phyloP scores from a whole-genome alignment of 148 eudicot species.

The Fallopia convolvulus region DNA sequence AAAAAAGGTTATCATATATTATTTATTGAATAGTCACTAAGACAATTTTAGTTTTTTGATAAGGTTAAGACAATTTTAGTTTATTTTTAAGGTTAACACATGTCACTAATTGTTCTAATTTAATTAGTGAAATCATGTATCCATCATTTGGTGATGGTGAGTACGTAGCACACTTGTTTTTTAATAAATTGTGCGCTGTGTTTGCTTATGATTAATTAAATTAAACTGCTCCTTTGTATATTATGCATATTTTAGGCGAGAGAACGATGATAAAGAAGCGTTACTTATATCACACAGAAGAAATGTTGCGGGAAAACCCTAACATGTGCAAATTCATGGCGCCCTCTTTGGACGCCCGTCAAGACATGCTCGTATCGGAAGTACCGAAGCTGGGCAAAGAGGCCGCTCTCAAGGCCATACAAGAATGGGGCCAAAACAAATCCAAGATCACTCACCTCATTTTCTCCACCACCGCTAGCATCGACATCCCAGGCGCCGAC shows the following conservation, averaged over 20 bases:
- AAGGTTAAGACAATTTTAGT: too few relatives aligned
- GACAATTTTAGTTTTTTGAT: too few relatives aligned
- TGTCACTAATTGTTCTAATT: too few relatives aligned
- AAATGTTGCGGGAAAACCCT: conserved; percentile 23
- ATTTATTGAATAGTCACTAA: too few relatives aligned
- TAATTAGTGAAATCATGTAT: too few relatives aligned
- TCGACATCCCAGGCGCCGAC: conserved; percentile 45
- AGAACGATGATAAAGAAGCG: conserved; percentile 33
- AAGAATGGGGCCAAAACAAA: conserved; percentile 7
- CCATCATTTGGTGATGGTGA: too few relatives aligned
- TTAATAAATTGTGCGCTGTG: too few relatives aligned
- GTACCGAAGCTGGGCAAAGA: conserved; percentile 36
- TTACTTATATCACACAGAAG: conserved; percentile 29
- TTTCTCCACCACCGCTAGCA: conserved; percentile 34
- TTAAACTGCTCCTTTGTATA: too few relatives aligned
- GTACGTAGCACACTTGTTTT: too few relatives aligned
- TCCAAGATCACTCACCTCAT: conserved; percentile 36
- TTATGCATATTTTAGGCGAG: conserved; percentile 17
- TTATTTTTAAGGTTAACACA: too few relatives aligned
- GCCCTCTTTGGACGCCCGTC: conserved; percentile 25
- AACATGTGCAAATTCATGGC: conserved; percentile 25
- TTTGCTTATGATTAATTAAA: too few relatives aligned
- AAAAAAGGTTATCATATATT: too few relatives aligned
- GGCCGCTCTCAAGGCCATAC: conserved; percentile 33
- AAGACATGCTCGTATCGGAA: conserved; percentile 31